Percentiles rank a stretch among this genome's conserved stretches.
phyloP scores from a whole-genome alignment of 1,139 yeast genomes.

The Debaryomyces subglobosus region DNA sequence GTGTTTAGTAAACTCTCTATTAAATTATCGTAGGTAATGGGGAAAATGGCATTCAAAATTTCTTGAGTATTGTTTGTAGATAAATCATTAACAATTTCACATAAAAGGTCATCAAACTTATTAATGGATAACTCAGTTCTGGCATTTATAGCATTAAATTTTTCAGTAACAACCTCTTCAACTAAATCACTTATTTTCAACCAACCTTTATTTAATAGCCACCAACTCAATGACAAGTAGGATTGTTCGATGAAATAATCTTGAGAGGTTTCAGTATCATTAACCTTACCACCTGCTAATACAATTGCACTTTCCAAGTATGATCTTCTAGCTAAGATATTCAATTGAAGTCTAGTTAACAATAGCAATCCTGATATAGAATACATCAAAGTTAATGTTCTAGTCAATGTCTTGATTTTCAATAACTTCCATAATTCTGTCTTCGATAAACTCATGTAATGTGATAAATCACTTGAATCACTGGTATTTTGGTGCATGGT shows the following conservation, averaged over 20 bases:
- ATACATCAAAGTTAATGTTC: slow-evolving; percentile 74
- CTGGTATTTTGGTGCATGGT: slow-evolving; percentile 35
- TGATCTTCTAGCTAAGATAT: slow-evolving; percentile 83
- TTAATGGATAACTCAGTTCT: slow-evolving; percentile 67
- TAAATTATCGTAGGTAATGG: slow-evolving; percentile 42
- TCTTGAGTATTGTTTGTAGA: slow-evolving; percentile 22
- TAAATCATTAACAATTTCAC: slow-evolving; percentile 22
- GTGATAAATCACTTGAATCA: slow-evolving; percentile 30
- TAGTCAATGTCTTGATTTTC: slow-evolving; percentile 72
- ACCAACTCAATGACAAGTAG: slow-evolving; percentile 88
- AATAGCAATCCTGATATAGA: slow-evolving; percentile 69
- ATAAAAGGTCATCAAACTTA: slow-evolving; percentile 48
- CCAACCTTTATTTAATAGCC: slow-evolving; percentile 92
- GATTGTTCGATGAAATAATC: slow-evolving; percentile 73
- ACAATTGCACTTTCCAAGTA: slow-evolving; percentile 79
- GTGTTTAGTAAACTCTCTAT: slow-evolving; percentile 49
- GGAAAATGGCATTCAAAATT: slow-evolving; percentile 40
- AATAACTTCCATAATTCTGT: slow-evolving; percentile 85
- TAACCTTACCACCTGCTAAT: slow-evolving; percentile 52
- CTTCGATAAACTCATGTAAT: slow-evolving; percentile 54
- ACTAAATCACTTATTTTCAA: slow-evolving; percentile 55
- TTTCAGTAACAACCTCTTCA: slow-evolving; percentile 58
- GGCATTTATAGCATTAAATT: slow-evolving; percentile 69
- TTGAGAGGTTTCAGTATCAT: slow-evolving; percentile 23
- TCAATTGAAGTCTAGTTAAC: slow-evolving; percentile 82